A percentile compares a stretch with the other conserved stretches of the same genome.
Conservation (phyloP, 116 monocot genomes). For the Trichopus zeylanicus region DNA sequence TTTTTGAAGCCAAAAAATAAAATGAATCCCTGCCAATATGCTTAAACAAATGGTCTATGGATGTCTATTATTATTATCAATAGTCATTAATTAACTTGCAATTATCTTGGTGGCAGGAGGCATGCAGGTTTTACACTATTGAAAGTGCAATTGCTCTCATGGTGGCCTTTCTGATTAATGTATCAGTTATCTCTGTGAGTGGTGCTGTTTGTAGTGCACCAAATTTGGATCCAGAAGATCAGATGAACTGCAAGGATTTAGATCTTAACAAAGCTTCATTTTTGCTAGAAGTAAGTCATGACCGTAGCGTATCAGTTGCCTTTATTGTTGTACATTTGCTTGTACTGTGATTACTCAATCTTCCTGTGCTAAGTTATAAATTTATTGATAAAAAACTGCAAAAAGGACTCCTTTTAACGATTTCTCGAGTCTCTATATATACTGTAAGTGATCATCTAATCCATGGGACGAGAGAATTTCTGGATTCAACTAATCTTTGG, state of each 20-base stretch:
- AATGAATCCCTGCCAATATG: too few species aligned
- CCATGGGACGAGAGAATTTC: too few species aligned
- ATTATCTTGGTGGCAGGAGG: conserved; percentile 51
- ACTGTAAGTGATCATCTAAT: too few species aligned
- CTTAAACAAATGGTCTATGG: too few species aligned
- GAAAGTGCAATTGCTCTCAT: conserved; percentile 90
- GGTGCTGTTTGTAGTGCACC: conserved; percentile 68
- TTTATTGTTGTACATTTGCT: neutral
- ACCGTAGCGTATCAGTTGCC: neutral
- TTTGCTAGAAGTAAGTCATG: conserved; percentile 51
- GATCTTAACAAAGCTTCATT: conserved; percentile 96
- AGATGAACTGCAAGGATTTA: conserved; percentile 54
- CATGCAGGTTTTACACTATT: conserved; percentile 72
- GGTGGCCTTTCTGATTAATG: conserved; percentile 85
- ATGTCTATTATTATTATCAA: too few species aligned
- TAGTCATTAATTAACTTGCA: neutral
- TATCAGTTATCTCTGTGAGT: conserved; percentile 84
- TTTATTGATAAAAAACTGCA: too few species aligned
- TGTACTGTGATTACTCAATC: too few species aligned
- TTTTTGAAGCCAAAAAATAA: too few species aligned
- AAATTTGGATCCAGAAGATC: conserved; percentile 55
- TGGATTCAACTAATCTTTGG: too few species aligned
- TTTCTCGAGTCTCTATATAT: too few species aligned
- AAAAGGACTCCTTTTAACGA: too few species aligned
- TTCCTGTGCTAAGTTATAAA: too few species aligned